Evolutionary conservation across 2,329 filamentous ascomycete genomes (phyloP).

Genomic region (Nakataea oryzae): DNA sequence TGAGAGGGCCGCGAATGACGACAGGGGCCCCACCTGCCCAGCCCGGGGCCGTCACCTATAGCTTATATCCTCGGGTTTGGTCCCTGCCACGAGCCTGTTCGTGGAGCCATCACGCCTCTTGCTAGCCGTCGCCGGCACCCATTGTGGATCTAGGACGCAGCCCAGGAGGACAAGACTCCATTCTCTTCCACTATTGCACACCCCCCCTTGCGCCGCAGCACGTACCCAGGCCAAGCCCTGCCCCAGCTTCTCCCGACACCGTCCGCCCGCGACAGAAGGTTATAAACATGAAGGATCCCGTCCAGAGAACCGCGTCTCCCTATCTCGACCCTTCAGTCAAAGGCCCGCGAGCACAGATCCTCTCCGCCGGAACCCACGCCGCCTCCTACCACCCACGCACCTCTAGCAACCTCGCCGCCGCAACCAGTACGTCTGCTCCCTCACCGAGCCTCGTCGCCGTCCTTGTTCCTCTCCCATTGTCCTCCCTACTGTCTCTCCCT

Average conservation of each 20-base stretch:
- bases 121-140: not conserved
- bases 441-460: not conserved
- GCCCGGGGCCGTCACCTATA: not conserved
- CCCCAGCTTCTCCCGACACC: constrained; percentile 3
- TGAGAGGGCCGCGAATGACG: not conserved
- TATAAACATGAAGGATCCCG: constrained; percentile 26
- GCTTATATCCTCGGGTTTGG: constrained; percentile 1
- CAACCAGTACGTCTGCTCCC: constrained; percentile 20
- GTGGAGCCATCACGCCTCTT: constrained; percentile 2
- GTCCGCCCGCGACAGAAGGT: constrained; percentile 1
- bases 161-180: not conserved
- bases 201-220: not conserved
- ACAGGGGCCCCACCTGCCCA: not conserved
- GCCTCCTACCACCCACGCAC: constrained; percentile 2
- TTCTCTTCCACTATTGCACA: not conserved
- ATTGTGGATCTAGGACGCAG: constrained; percentile 2
- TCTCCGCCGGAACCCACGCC: constrained; percentile 18
- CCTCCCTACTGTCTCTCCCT: not conserved
- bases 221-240: not conserved
- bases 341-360: constrained; percentile 30
- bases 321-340: constrained; percentile 32
- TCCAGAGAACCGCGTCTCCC: constrained; percentile 30
- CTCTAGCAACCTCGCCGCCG: not conserved
- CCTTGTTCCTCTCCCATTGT: not conserved
- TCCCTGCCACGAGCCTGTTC: constrained; percentile 4